Evolutionary conservation across 768 basidiomycete genomes (phyloP).

Genomic region (Pisolithus tinctorius): DNA sequence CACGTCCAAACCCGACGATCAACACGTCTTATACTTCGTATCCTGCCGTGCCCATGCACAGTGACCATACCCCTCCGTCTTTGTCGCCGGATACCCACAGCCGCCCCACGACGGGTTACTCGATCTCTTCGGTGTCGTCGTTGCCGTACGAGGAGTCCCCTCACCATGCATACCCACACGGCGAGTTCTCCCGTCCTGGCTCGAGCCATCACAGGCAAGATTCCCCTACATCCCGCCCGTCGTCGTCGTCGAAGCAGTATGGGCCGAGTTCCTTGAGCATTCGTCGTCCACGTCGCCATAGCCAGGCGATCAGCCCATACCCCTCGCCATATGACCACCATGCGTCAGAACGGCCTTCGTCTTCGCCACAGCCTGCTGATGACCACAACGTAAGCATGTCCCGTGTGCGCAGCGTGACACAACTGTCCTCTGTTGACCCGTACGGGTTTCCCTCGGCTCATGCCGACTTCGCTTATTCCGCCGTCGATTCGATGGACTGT

Average conservation of each 20-base stretch:
- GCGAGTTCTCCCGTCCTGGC: constrained; percentile 64
- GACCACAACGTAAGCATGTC: constrained; percentile 45
- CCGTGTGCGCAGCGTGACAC: constrained; percentile 79
- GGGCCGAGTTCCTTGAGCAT: constrained; percentile 54
- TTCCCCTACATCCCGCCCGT: constrained; percentile 63
- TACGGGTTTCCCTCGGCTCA: constrained; percentile 61
- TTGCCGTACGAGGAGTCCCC: constrained; percentile 59
- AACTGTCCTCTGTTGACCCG: constrained; percentile 64
- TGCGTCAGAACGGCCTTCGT: constrained; percentile 57
- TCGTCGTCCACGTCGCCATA: constrained; percentile 69
- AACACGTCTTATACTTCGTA: constrained; percentile 68
- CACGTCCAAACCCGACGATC: constrained; percentile 61
- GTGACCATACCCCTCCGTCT: constrained; percentile 60
- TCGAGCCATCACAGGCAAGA: constrained; percentile 63
- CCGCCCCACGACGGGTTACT: constrained; percentile 81
- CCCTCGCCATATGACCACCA: constrained; percentile 74
- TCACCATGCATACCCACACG: constrained; percentile 32
- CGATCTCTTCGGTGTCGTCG: constrained; percentile 76
- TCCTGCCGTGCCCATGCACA: constrained; percentile 61
- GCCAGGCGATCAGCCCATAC: constrained; percentile 84
- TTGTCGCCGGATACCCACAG: constrained; percentile 68
- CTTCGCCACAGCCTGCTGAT: constrained; percentile 62
- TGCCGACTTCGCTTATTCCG: constrained; percentile 78
- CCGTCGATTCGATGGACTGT: constrained; percentile 40
- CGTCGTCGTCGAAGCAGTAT: constrained; percentile 57